Evolutionary conservation across 106 monocot genomes (phyloP).

Genomic region (Alisma plantagoaquatica): DNA sequence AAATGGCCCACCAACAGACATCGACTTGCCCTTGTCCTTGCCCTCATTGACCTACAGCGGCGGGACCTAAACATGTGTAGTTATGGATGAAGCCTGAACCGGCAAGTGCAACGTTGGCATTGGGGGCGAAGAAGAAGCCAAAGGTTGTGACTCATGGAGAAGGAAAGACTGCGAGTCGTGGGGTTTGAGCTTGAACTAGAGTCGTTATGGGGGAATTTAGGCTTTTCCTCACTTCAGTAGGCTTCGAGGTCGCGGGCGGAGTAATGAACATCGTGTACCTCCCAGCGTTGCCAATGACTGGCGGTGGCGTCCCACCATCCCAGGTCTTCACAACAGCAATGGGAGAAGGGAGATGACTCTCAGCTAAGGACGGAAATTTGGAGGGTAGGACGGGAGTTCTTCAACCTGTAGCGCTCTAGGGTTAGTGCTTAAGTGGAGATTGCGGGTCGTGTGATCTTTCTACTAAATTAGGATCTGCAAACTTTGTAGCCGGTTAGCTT

Average conservation of each 20-base stretch:
- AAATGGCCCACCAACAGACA: constrained; percentile 16
- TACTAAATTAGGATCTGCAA: no score
- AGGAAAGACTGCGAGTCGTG: background rate
- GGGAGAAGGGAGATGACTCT: constrained; percentile 3
- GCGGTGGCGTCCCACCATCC: constrained; percentile 45
- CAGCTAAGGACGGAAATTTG: no score
- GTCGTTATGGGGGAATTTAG: background rate
- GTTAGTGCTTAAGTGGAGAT: no score
- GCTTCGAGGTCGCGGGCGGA: constrained; percentile 36
- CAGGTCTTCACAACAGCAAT: constrained; percentile 22
- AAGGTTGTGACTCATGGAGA: background rate
- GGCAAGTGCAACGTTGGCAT: background rate
- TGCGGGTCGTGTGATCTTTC: no score
- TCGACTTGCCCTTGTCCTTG: constrained; percentile 14
- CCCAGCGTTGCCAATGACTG: constrained; percentile 70
- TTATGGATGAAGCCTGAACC: background rate
- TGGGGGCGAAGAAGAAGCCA: background rate
- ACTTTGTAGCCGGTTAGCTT: no score
- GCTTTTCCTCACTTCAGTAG: constrained; percentile 13
- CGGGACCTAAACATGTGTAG: constrained; percentile 64
- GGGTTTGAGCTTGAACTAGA: constrained; percentile 1
- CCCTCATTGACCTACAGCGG: constrained; percentile 63
- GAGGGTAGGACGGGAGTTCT: no score
- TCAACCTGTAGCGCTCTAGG: no score
- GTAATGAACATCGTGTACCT: constrained; percentile 84